These are phyloP conservation scores for Colletotrichum destructivum DNA, from an alignment of 2,329 filamentous ascomycete species.

Conservation along the genomic window DNA sequence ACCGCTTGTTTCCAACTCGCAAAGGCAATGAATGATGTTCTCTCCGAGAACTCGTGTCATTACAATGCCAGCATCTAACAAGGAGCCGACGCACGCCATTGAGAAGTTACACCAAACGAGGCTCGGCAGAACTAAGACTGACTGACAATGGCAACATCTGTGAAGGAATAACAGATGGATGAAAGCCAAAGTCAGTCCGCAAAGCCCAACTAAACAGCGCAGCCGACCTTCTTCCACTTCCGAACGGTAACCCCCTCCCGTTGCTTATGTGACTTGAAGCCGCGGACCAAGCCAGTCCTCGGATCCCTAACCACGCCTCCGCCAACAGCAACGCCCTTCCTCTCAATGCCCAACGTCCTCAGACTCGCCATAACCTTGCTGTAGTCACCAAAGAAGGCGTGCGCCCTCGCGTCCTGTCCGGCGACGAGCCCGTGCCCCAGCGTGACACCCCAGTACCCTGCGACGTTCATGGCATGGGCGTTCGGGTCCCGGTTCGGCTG, in stretches of 20 bases:
- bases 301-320: slow-evolving; percentile 58
- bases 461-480: slow-evolving; percentile 67
- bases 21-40: no score
- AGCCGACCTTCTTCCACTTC: background rate
- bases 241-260: no score
- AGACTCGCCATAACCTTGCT: slow-evolving; percentile 58
- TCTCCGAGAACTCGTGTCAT: no score
- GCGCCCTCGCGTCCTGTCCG: slow-evolving; percentile 60
- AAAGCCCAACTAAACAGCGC: background rate
- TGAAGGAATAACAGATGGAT: no score
- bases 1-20: no score
- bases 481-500: slow-evolving; percentile 59
- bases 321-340: slow-evolving; percentile 60
- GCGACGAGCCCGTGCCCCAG: slow-evolving; percentile 69
- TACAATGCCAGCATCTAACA: no score
- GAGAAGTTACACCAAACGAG: no score
- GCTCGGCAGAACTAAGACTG: no score
- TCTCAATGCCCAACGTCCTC: slow-evolving; percentile 48
- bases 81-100: no score
- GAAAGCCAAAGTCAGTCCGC: no score
- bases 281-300: slow-evolving; percentile 57
- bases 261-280: slow-evolving; percentile 44
- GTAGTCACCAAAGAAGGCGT: slow-evolving; percentile 70
- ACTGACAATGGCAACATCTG: no score
- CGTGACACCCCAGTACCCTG: slow-evolving; percentile 67